Conservation (phyloP, 2,329 filamentous ascomycete genomes). For the Aspergillus candidus region DNA sequence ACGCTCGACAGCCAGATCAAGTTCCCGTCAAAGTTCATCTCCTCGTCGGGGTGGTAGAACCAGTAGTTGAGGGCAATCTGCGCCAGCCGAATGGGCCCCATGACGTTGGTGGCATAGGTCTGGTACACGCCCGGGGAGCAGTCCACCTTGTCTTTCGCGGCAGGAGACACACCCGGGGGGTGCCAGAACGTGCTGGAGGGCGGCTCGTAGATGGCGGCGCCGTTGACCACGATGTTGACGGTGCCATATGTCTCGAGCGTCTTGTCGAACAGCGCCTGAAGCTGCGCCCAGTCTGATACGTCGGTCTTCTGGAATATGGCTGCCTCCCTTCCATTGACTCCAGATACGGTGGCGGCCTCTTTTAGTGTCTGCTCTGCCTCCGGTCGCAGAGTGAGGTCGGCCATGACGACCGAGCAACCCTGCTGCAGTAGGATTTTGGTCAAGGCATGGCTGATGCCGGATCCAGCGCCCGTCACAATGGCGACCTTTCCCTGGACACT, state of each 20-base stretch:
- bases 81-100: slow-evolving; percentile 17
- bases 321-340: no score
- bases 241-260: slow-evolving; percentile 13
- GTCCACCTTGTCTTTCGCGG: slow-evolving; percentile 13
- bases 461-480: no score
- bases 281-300: no score
- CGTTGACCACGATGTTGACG: slow-evolving; percentile 13
- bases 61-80: slow-evolving; percentile 12
- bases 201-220: slow-evolving; percentile 11
- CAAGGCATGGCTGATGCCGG: no score
- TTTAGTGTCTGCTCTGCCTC: slow-evolving; percentile 16
- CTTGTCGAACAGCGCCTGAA: not conserved
- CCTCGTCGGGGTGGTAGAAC: no score
- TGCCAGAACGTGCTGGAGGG: slow-evolving; percentile 19
- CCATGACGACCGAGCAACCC: slow-evolving; percentile 23
- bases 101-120: slow-evolving; percentile 16
- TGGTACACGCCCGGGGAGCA: slow-evolving; percentile 13
- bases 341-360: no score
- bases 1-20: no score
- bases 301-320: no score
- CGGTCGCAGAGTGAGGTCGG: slow-evolving; percentile 18
- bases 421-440: slow-evolving; percentile 15
- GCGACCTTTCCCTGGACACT: no score
- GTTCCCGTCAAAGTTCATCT: no score
- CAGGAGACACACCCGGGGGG: slow-evolving; percentile 13